Conservation (phyloP, 176 grass and related monocot species). For the Cymbopogon citratus region DNA sequence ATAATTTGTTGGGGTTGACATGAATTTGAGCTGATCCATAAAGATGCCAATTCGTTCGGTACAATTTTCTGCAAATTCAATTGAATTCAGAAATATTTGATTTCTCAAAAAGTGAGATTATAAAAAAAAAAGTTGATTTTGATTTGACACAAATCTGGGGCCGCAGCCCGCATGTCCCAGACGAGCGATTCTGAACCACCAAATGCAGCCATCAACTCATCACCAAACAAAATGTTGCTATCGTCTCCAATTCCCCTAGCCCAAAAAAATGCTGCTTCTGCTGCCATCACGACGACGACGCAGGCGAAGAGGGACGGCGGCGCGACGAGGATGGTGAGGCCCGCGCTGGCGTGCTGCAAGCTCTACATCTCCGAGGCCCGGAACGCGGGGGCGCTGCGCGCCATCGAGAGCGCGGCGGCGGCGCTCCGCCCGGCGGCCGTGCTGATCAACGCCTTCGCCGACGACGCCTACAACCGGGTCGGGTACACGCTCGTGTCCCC, state of each 20-base stretch:
- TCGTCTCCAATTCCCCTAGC: not conserved
- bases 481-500: conserved; percentile 76
- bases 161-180: no score
- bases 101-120: not conserved
- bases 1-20: no score
- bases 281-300: not conserved
- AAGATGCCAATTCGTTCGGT: no score
- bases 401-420: conserved; percentile 72
- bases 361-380: conserved; percentile 85
- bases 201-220: not conserved
- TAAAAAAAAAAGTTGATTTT: not conserved
- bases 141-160: not conserved
- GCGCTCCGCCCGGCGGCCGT: conserved; percentile 31
- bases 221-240: not conserved
- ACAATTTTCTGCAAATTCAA: not conserved
- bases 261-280: not conserved
- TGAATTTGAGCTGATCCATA: no score
- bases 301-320: not conserved
- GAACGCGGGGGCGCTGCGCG: conserved; percentile 41
- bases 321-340: conserved; percentile 33
- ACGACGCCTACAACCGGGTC: conserved; percentile 70
- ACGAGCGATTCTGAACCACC: not conserved
- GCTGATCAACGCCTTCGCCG: conserved; percentile 49
- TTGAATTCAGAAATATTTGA: no score
- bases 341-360: conserved; percentile 76